Conservation (phyloP, 2,329 filamentous ascomycete species). For the Paecilomyces niveus region DNA sequence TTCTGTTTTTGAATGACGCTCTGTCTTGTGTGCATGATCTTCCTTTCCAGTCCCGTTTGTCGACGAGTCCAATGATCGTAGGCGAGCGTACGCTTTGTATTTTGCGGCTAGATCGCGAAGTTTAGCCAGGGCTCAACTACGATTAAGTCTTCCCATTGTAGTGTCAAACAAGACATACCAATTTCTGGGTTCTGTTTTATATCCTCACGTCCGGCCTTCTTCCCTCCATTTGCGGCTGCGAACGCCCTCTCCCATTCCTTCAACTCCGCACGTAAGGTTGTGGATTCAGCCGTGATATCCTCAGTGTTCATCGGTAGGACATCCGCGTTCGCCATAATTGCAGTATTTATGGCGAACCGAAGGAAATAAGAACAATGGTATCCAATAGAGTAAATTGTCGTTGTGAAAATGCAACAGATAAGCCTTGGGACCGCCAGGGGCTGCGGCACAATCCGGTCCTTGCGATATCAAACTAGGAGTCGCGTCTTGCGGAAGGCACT, state of each 20-base stretch:
- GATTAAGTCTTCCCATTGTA: not conserved
- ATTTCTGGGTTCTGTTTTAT: constrained; percentile 41
- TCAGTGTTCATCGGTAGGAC: constrained; percentile 10
- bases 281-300: constrained; percentile 20
- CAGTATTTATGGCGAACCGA: not conserved
- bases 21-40: constrained; percentile 8
- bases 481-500: not conserved
- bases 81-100: constrained; percentile 41
- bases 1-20: constrained; percentile 10
- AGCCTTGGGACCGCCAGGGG: not conserved
- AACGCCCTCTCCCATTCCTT: constrained; percentile 44
- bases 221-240: constrained; percentile 33
- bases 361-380: not conserved
- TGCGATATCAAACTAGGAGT: not conserved
- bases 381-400: not conserved
- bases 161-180: constrained; percentile 19
- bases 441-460: not conserved
- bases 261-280: constrained; percentile 34
- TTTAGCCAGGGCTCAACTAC: not conserved
- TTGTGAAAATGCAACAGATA: not conserved
- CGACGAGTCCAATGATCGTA: constrained; percentile 30
- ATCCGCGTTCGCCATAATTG: constrained; percentile 19
- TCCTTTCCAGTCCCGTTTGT: constrained; percentile 11
- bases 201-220: constrained; percentile 40
- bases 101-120: constrained; percentile 29